Evolutionary conservation across 2,329 filamentous ascomycete genomes (phyloP).

Genomic region (Colletotrichum spaethianum): DNA sequence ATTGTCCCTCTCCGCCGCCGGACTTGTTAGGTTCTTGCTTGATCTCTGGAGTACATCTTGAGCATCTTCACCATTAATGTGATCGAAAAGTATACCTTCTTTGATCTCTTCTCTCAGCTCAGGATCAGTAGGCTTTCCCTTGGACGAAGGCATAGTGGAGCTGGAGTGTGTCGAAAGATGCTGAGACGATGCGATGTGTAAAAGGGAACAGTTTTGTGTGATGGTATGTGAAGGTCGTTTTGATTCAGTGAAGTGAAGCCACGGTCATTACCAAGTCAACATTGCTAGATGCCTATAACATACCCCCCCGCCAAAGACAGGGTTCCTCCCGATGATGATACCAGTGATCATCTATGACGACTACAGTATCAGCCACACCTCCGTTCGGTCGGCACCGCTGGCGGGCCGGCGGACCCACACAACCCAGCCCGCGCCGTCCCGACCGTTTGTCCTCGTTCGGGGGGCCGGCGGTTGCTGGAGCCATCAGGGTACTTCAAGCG

Average conservation of each 20-base stretch:
- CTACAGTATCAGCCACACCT: conserved; percentile 29
- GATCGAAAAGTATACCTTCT: conserved; percentile 48
- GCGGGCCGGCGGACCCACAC: conserved; percentile 4
- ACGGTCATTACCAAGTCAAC: neutral
- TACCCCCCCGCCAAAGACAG: neutral
- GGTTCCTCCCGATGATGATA: neutral
- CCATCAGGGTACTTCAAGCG: conserved; percentile 18
- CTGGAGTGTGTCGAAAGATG: neutral
- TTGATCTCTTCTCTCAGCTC: conserved; percentile 57
- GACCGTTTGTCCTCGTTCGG: neutral
- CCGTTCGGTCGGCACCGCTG: conserved; percentile 1
- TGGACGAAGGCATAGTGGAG: conserved; percentile 54
- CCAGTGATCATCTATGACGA: conserved; percentile 35
- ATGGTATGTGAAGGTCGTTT: neutral
- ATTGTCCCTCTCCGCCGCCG: conserved; percentile 54
- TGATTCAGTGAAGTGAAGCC: neutral
- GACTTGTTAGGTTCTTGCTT: conserved; percentile 58
- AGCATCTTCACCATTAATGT: fast-evolving
- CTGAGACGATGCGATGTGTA: neutral
- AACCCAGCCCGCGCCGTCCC: conserved; percentile 22
- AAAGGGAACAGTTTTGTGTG: neutral
- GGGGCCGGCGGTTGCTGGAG: neutral
- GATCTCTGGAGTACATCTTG: conserved; percentile 49
- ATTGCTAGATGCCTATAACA: fast-evolving
- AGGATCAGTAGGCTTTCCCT: conserved; percentile 57